Evolutionary conservation across 1,284 basidiomycete species (phyloP).

Genomic region (Austroboletus niveus): DNA sequence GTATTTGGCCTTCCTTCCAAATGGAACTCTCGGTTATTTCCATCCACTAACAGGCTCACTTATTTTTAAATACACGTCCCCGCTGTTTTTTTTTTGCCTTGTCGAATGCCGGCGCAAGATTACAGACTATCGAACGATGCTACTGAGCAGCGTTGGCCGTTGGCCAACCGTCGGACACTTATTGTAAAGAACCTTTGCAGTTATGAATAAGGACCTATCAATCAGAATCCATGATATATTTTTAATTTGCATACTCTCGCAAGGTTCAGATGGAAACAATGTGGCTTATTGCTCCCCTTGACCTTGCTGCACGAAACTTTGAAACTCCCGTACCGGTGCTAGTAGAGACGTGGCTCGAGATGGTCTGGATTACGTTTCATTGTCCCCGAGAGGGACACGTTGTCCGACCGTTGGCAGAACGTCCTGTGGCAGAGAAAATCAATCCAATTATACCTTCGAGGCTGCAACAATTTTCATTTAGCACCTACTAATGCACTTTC

Average conservation of each 20-base stretch:
- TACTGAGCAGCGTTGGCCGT: not conserved
- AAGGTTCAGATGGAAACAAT: not conserved
- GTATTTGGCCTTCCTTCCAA: slow-evolving; percentile 1
- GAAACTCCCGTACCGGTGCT: not conserved
- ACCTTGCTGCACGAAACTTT: not conserved
- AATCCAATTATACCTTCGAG: too few species aligned
- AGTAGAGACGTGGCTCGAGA: too few species aligned
- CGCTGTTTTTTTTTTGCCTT: not conserved
- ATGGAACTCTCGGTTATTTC: not conserved
- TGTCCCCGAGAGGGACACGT: too few species aligned
- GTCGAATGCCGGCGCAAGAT: not conserved
- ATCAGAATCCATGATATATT: slow-evolving; percentile 1
- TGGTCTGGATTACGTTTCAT: too few species aligned
- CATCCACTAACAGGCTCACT: not conserved
- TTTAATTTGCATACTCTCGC: not conserved
- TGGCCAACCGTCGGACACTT: not conserved
- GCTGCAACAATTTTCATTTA: too few species aligned
- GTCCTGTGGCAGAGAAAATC: too few species aligned
- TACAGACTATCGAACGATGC: too few species aligned
- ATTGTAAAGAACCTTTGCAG: not conserved
- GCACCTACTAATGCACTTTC: too few species aligned
- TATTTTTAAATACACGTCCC: not conserved
- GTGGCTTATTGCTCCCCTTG: not conserved
- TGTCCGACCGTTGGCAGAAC: too few species aligned
- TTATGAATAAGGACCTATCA: slow-evolving; percentile 8